phyloP scores from a whole-genome alignment of 2,329 filamentous ascomycete genomes.

The Ophiostoma sp. region DNA sequence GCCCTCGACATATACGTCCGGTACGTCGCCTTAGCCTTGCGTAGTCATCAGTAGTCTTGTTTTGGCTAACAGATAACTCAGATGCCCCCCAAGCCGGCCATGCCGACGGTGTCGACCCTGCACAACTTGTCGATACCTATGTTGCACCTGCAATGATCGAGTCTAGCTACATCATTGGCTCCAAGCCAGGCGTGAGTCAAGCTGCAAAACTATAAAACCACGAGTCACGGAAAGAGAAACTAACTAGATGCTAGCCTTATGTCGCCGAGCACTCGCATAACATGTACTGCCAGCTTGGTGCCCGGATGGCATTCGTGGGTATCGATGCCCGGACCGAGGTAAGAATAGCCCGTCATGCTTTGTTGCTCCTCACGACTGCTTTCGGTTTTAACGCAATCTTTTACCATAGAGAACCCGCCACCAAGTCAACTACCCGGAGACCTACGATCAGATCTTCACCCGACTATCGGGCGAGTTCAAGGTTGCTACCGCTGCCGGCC shows the following conservation, averaged over 20 bases:
- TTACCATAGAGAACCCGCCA: conserved; percentile 64
- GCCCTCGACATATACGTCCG: conserved; percentile 76
- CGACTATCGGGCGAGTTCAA: conserved; percentile 65
- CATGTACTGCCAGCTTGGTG: conserved; percentile 77
- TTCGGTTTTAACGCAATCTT: too few species aligned
- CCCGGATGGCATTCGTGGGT: conserved; percentile 76
- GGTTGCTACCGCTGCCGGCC: conserved; percentile 59
- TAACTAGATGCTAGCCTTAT: conserved; percentile 59
- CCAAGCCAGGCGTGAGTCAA: conserved; percentile 64
- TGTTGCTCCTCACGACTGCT: too few species aligned
- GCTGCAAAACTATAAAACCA: conserved; percentile 6
- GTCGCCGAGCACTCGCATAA: conserved; percentile 84
- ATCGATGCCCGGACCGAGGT: conserved; percentile 84
- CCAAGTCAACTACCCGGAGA: conserved; percentile 90
- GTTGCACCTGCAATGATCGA: conserved; percentile 56
- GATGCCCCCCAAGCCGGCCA: conserved; percentile 37
- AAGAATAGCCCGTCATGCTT: too few species aligned
- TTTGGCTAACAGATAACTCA: conserved; percentile 17
- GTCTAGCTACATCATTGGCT: conserved; percentile 70
- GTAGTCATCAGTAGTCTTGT: not conserved
- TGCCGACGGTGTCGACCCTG: conserved; percentile 46
- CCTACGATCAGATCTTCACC: conserved; percentile 77
- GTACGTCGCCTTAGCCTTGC: conserved; percentile 34
- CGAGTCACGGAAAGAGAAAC: not conserved
- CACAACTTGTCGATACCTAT: conserved; percentile 68